A percentile compares a stretch with the other conserved stretches of the same genome.
Conservation (phyloP, 371 early-diverging fungal species). For the Actinomortierella ambigua region DNA sequence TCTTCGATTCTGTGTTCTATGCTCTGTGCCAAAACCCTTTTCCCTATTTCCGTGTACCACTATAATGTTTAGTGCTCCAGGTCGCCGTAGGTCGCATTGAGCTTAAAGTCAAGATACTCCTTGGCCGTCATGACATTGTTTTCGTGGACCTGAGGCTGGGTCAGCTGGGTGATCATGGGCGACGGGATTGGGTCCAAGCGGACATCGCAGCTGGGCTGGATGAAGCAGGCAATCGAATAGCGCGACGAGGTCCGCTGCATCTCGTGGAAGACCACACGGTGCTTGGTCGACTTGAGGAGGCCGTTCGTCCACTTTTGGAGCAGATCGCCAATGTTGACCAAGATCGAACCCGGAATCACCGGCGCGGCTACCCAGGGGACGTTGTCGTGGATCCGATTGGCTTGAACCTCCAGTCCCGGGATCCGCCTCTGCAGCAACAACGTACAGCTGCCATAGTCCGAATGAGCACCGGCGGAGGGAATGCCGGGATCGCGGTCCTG, state of each 20-base stretch:
- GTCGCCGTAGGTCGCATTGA: constrained; percentile 7
- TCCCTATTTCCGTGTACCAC: too few species aligned
- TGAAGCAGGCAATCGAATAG: constrained; percentile 76
- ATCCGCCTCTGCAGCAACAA: constrained; percentile 74
- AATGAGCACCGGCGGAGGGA: constrained; percentile 67
- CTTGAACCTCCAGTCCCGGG: constrained; percentile 71
- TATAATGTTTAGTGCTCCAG: too few species aligned
- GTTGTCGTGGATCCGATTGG: constrained; percentile 46
- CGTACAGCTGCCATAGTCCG: constrained; percentile 78
- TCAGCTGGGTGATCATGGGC: constrained; percentile 30
- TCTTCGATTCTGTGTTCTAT: too few species aligned
- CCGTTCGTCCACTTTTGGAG: constrained; percentile 77
- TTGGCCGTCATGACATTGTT: constrained; percentile 35
- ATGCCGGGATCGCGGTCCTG: constrained; percentile 42
- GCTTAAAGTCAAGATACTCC: constrained; percentile 25
- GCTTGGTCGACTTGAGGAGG: constrained; percentile 69
- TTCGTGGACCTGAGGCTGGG: constrained; percentile 38
- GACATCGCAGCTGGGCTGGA: constrained; percentile 55
- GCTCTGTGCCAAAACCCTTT: too few species aligned
- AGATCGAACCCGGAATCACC: constrained; percentile 58
- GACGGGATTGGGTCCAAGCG: constrained; percentile 53
- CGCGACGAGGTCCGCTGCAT: constrained; percentile 63
- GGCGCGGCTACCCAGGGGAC: constrained; percentile 69
- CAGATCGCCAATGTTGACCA: constrained; percentile 77
- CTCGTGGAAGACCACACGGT: constrained; percentile 70